Base-by-base conservation (phyloP, 2,329 filamentous ascomycete species). In the Anthostomella pinea region DNA sequence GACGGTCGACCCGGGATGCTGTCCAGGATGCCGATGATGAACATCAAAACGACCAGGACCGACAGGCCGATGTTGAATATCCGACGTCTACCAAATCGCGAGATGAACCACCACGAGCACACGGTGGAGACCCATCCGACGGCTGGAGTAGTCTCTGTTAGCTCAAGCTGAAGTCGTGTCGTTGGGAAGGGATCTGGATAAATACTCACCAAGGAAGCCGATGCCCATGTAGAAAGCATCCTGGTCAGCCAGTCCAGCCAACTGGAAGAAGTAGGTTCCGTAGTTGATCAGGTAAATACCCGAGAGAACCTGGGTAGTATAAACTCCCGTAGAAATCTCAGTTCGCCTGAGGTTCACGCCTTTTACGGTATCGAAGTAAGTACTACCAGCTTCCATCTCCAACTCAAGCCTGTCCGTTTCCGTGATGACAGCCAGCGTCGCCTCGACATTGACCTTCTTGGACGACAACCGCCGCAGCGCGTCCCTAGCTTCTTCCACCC, bases 221-320 rank as follows among this genome's bases (percentile, higher is more conserved):
- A 81, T 67, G 8, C 73, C 69, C 52, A 81, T 76, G 37, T 72
- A 63, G 43, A 77, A 81, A 0, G 77, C 66, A 16, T 69, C 64
- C 10, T 62, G 58, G 1, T 68, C 62, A 0, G 59, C 49, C 18
- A 81, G 56, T 2, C 77, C 77, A 3, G 76, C 77, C 50, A 77
- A 72, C 44, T 74, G 62, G 49, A 81, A 79, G 53, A 73, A 74
- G 51, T 79, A 80, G 2, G 76, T 82, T 1, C 75, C 79, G 45
- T 81, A 85, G 38, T 76, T 75, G 30, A 80, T 77, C 45, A 84
- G 73, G 10, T 79, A 77, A 44, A 79, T 78, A 16, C 81, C 79
- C 33, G 73, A 77, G 2, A 83, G 63, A 14, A 81, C 80, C 51
- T 85, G 81, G 3, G 79, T 79, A 3, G 75, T 72, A 65, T 81